Percentiles rank a stretch among this genome's conserved stretches.
Evolutionary conservation across 495 filamentous ascomycete species (phyloP).

Genomic region (Elasticomyces elasticus): DNA sequence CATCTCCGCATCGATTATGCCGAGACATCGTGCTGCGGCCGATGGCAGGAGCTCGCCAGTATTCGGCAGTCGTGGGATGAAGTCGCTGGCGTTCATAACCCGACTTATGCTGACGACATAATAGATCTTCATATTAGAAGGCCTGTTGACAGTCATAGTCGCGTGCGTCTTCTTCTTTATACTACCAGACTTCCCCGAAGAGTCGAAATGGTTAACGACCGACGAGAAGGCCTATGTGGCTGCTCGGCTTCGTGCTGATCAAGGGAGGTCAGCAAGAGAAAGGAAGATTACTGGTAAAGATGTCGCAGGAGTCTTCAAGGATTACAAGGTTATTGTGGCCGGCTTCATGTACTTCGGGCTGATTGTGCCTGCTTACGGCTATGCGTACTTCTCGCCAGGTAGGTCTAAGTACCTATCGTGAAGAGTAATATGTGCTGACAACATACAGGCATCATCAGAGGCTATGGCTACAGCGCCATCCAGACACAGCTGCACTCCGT

Average conservation of each 20-base stretch:
- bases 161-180: slow-evolving; percentile 66
- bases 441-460: slow-evolving; percentile 38
- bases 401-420: neutral
- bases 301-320: slow-evolving; percentile 60
- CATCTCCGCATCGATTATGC: too few relatives aligned
- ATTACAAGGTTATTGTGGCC: slow-evolving; percentile 59
- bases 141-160: slow-evolving; percentile 61
- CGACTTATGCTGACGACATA: too few relatives aligned
- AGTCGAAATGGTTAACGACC: slow-evolving; percentile 55
- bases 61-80: too few relatives aligned
- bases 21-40: too few relatives aligned
- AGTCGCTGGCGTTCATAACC: too few relatives aligned
- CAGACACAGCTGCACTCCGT: slow-evolving; percentile 43
- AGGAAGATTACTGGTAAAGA: slow-evolving; percentile 53
- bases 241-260: slow-evolving; percentile 64
- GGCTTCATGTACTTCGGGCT: slow-evolving; percentile 86
- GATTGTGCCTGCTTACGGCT: slow-evolving; percentile 76
- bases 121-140: slow-evolving; percentile 49
- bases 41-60: too few relatives aligned
- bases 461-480: slow-evolving; percentile 36
- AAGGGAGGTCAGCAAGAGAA: slow-evolving; percentile 55
- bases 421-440: slow-evolving; percentile 48
- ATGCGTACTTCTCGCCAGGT: slow-evolving; percentile 32
- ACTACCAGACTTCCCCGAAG: slow-evolving; percentile 67
- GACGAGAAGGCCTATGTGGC: slow-evolving; percentile 69